phyloP scores from a whole-genome alignment of 2,329 filamentous ascomycete species.

The Aspergillus unguis region DNA sequence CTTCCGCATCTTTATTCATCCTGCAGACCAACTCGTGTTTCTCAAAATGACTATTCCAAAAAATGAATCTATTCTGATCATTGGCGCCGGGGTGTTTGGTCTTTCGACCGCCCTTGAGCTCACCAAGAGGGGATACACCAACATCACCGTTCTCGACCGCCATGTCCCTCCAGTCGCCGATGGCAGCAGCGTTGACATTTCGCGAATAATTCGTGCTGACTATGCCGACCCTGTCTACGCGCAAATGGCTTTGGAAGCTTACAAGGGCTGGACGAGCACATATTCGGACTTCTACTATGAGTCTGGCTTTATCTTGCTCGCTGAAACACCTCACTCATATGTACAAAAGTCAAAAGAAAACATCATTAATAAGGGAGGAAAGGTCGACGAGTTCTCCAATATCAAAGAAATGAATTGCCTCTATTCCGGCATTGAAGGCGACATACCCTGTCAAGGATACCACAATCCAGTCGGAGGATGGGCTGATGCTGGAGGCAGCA shows the following conservation, averaged over 20 bases:
- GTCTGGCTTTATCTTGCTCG: slow-evolving; percentile 24
- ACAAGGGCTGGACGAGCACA: slow-evolving; percentile 58
- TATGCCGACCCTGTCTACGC: slow-evolving; percentile 76
- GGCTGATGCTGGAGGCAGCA: slow-evolving; percentile 69
- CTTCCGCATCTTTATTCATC: background rate
- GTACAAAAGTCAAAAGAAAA: slow-evolving; percentile 31
- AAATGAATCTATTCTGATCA: slow-evolving; percentile 24
- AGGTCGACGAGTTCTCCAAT: slow-evolving; percentile 41
- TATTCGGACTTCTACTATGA: slow-evolving; percentile 23
- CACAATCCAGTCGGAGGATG: slow-evolving; percentile 70
- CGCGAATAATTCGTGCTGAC: slow-evolving; percentile 48
- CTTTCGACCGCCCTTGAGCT: slow-evolving; percentile 27
- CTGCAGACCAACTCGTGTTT: background rate
- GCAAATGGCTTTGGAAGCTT: slow-evolving; percentile 65
- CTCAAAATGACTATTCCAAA: slow-evolving; percentile 22
- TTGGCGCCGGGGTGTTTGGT: slow-evolving; percentile 29
- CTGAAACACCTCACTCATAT: slow-evolving; percentile 26
- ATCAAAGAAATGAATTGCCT: slow-evolving; percentile 13
- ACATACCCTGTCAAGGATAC: slow-evolving; percentile 60
- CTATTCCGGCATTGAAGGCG: slow-evolving; percentile 34
- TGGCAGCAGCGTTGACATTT: slow-evolving; percentile 41
- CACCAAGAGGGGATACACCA: slow-evolving; percentile 25
- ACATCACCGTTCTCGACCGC: slow-evolving; percentile 33
- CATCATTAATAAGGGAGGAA: slow-evolving; percentile 36
- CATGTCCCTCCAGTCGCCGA: slow-evolving; percentile 35